Percentiles rank a stretch among this genome's conserved stretches.
phyloP scores from a whole-genome alignment of 148 eudicot genomes.

The Salicornia ramosissima region DNA sequence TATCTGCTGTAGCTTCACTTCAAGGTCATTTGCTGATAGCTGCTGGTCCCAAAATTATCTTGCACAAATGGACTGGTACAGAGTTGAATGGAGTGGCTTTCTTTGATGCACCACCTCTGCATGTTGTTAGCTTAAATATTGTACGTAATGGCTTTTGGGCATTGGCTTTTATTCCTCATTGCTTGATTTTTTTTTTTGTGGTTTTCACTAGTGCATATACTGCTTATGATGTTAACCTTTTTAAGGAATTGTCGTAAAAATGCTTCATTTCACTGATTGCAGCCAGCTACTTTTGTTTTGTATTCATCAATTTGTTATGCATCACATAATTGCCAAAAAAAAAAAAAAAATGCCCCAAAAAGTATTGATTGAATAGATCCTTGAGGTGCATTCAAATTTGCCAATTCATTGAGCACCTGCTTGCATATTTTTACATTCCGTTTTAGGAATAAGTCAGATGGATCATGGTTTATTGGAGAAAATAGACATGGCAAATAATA shows the following conservation, averaged over 20 bases:
- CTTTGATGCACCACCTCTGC: conserved; percentile 83
- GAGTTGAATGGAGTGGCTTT: conserved; percentile 93
- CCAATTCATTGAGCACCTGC: no score
- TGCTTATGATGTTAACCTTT: neutral
- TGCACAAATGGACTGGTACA: conserved; percentile 92
- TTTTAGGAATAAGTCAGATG: no score
- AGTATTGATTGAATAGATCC: no score
- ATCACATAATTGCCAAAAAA: no score
- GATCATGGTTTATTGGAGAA: no score
- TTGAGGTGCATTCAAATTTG: no score
- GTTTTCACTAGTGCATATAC: neutral
- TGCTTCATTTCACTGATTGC: neutral
- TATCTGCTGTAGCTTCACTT: conserved; percentile 92
- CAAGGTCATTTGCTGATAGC: conserved; percentile 94
- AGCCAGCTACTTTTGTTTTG: neutral
- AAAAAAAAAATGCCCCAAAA: no score
- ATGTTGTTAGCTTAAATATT: conserved; percentile 96
- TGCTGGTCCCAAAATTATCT: conserved; percentile 89
- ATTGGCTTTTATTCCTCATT: neutral
- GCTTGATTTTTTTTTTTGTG: conserved; percentile 7
- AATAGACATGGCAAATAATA: no score
- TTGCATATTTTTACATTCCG: no score
- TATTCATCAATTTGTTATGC: neutral
- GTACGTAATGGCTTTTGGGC: conserved; percentile 39
- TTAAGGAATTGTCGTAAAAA: neutral